These are phyloP conservation scores for Cryphonectria parasitica DNA, from an alignment of 2,329 filamentous ascomycete genomes.

Conservation along the genomic window DNA sequence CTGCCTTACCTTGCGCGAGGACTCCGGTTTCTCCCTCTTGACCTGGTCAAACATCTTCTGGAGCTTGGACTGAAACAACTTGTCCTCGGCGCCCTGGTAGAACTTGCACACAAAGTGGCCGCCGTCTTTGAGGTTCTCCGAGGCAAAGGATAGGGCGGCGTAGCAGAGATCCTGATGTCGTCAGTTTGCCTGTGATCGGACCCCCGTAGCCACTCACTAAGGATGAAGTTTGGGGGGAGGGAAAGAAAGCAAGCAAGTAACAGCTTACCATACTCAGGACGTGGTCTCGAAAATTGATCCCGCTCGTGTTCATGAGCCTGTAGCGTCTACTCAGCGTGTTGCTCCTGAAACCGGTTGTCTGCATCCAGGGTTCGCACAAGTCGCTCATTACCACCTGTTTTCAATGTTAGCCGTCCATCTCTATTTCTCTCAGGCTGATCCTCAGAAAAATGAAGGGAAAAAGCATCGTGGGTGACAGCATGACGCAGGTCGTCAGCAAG, in stretches of 20 bases:
- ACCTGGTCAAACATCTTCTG: constrained; percentile 80
- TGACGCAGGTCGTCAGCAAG: background rate
- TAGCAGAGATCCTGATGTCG: constrained; percentile 77
- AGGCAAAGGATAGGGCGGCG: constrained; percentile 82
- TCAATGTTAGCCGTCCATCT: background rate
- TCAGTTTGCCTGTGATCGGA: constrained; percentile 1
- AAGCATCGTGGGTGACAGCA: background rate
- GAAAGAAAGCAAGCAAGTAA: background rate
- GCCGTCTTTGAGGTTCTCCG: constrained; percentile 78
- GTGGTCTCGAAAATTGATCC: constrained; percentile 84
- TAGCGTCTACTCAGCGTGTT: constrained; percentile 95
- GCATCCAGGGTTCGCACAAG: constrained; percentile 97
- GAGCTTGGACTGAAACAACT: constrained; percentile 73
- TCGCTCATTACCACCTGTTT: constrained; percentile 85
- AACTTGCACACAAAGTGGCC: constrained; percentile 98
- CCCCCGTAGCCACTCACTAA: constrained; percentile 1
- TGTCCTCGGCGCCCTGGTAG: constrained; percentile 90
- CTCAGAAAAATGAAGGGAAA: background rate
- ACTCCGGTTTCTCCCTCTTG: constrained; percentile 85
- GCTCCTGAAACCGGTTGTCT: constrained; percentile 77
- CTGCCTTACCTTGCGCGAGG: constrained; percentile 75
- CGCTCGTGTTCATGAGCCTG: constrained; percentile 99
- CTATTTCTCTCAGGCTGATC: background rate
- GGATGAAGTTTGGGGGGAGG: constrained; percentile 21
- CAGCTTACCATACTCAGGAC: constrained; percentile 85